Evolutionary conservation across 2,329 filamentous ascomycete species (phyloP), one percentile per base, ranked within the genome.

Genomic region (Ceratocystis papillata): DNA sequence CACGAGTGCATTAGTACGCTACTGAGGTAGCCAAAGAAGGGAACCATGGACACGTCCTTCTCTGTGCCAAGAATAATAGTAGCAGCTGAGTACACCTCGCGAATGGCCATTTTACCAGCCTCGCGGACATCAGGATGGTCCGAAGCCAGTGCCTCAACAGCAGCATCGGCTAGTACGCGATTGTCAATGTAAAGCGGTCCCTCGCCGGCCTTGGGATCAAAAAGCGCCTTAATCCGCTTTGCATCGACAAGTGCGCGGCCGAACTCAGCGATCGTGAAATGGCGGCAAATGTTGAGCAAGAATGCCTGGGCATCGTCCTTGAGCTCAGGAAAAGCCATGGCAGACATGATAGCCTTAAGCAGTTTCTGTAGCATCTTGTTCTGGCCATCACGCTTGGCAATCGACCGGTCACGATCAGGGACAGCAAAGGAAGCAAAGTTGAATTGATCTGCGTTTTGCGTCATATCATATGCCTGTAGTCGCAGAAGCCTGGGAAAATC

Each of bases 1-100:
- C 94, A 99, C 70, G 90, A 91, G 74, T 99, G 94, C 71, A 90
- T 94, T 74, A 97, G 96, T 0, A 86, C 87, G 68, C 85, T 88
- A 48, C 88, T 87, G 5, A 99, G 80, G 71, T 93, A 87, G 67
- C 81, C 82, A 76, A 99, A 99, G 75, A 99, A 90, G 0, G 87
- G 85, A 7, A 99, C 80, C 66, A 85, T 86, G 44, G 89, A 84
- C 41, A 92, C 86, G 64, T 88, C 83, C 25, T 81, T 82, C 48
- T 86, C 79, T 0, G 84, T 85, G 2, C 92, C 92, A 70, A 97
- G 90, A 44, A 99, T 90, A 6, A 84, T 86, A 25, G 81, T 80
- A 1, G 90, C 85, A 15, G 90, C 84, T 69, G 89, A 86, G 72
- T 91, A 88, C 67, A 96, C 86, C 59, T 88, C 86, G 67, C 86